phyloP scores from a whole-genome alignment of 495 filamentous ascomycete genomes.

The Trypethelium eluteriae region DNA sequence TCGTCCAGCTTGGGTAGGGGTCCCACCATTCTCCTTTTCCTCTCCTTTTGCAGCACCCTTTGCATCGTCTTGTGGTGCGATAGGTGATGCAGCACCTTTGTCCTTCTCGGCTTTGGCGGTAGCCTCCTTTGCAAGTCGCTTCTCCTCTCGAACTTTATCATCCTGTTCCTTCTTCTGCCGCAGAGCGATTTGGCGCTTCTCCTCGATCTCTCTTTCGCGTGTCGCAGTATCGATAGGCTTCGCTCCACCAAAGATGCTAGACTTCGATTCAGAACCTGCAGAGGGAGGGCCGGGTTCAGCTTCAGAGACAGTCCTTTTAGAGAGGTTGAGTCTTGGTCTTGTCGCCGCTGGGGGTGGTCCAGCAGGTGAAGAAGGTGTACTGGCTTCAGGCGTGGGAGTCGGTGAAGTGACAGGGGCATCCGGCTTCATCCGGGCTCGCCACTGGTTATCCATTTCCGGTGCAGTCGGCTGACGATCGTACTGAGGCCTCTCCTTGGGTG shows the following conservation, averaged over 20 bases:
- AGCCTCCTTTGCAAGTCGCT: slow-evolving; percentile 49
- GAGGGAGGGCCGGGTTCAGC: slow-evolving; percentile 45
- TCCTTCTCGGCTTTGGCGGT: slow-evolving; percentile 34
- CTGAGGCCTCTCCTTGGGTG: slow-evolving; percentile 59
- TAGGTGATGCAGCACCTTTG: slow-evolving; percentile 20
- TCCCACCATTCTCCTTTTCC: slow-evolving; percentile 32
- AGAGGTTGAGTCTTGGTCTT: slow-evolving; percentile 72
- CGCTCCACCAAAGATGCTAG: slow-evolving; percentile 87
- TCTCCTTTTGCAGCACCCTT: slow-evolving; percentile 21
- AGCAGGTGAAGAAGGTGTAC: slow-evolving; percentile 59
- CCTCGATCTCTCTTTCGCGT: slow-evolving; percentile 80
- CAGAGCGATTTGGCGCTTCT: slow-evolving; percentile 64
- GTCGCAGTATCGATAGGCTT: slow-evolving; percentile 82
- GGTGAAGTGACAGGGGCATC: slow-evolving; percentile 49
- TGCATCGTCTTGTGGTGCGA: slow-evolving; percentile 13
- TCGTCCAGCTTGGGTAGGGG: slow-evolving; percentile 16
- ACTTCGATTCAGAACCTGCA: slow-evolving; percentile 60
- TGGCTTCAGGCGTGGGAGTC: slow-evolving; percentile 52
- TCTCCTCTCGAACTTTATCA: slow-evolving; percentile 74
- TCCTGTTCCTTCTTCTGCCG: slow-evolving; percentile 83
- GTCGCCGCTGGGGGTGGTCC: slow-evolving; percentile 44
- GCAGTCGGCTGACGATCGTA: slow-evolving; percentile 68
- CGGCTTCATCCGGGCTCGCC: slow-evolving; percentile 75
- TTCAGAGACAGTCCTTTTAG: slow-evolving; percentile 83
- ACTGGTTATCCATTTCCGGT: slow-evolving; percentile 78